These are phyloP conservation scores for Rhodosporidiobolus sp. DNA, from an alignment of 768 basidiomycete genomes.

Conservation along the genomic window DNA sequence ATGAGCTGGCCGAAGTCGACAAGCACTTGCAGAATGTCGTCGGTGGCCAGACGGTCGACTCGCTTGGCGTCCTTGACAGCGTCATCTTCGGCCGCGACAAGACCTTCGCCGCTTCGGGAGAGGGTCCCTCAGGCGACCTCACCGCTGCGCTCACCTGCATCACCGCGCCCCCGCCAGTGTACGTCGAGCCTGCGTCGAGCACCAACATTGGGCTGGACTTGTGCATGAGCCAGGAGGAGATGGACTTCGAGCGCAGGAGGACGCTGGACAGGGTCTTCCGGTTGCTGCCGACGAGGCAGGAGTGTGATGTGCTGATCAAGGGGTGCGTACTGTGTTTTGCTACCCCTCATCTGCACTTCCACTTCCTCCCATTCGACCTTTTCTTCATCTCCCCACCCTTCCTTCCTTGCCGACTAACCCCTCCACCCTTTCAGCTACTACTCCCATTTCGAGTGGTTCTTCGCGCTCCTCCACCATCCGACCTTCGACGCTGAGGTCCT, in stretches of 20 bases:
- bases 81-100: neutral
- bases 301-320: neutral
- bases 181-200: neutral
- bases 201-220: conserved; percentile 23
- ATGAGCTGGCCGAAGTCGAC: neutral
- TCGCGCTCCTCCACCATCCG: neutral
- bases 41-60: neutral
- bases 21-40: neutral
- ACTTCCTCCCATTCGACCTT: too few species aligned
- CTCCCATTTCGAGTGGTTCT: neutral
- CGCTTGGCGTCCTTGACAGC: conserved; percentile 17
- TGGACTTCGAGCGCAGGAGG: neutral
- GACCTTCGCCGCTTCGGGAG: neutral
- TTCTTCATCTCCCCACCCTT: too few species aligned
- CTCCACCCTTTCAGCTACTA: too few species aligned
- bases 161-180: conserved; percentile 5
- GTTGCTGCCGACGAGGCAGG: conserved; percentile 13
- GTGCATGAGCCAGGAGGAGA: conserved; percentile 11
- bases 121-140: neutral
- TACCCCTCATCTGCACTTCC: too few species aligned
- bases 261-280: conserved; percentile 13
- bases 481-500: conserved; percentile 7
- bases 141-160: conserved; percentile 29
- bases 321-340: too few species aligned
- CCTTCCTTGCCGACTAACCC: too few species aligned